Conservation (phyloP, 2,329 filamentous ascomycete genomes). For the Cadophora luteo-olivacea region DNA sequence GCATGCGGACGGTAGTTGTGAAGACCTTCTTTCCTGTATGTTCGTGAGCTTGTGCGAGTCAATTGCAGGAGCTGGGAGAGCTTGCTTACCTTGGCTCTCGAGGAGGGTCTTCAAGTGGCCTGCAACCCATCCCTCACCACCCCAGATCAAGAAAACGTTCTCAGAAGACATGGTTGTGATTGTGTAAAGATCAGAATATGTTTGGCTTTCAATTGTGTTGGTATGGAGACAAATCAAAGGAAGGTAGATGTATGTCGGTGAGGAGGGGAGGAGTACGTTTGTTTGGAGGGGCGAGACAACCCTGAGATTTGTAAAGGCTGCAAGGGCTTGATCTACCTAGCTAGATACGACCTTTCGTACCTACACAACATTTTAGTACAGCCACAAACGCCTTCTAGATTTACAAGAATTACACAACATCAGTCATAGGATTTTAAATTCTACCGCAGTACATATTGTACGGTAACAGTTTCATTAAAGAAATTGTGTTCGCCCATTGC, state of each 20-base stretch:
- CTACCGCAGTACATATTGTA: neutral
- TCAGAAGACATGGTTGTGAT: conserved; percentile 36
- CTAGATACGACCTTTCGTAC: conserved; percentile 5
- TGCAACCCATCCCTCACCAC: conserved; percentile 67
- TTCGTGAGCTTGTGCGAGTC: conserved; percentile 23
- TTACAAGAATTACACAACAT: conserved; percentile 1
- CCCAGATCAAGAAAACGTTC: conserved; percentile 67
- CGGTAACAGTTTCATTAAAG: neutral
- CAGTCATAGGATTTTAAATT: neutral
- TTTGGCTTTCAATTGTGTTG: conserved; percentile 19
- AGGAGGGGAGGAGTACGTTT: conserved; percentile 11
- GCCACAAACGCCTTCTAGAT: conserved; percentile 7
- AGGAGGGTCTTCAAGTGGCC: conserved; percentile 66
- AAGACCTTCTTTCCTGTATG: conserved; percentile 60
- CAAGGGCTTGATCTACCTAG: conserved; percentile 18
- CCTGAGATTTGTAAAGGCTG: conserved; percentile 26
- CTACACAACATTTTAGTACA: neutral
- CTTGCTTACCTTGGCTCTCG: conserved; percentile 52
- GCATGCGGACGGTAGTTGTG: conserved; percentile 69
- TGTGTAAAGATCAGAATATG: conserved; percentile 9
- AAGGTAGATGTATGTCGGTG: conserved; percentile 21
- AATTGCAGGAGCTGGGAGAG: neutral
- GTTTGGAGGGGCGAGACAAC: conserved; percentile 11
- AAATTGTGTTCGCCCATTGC: neutral
- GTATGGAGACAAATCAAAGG: conserved; percentile 10